These are phyloP conservation scores for Bruguiera hainesii DNA, from an alignment of 441 rosid genomes.

Conservation along the genomic window DNA sequence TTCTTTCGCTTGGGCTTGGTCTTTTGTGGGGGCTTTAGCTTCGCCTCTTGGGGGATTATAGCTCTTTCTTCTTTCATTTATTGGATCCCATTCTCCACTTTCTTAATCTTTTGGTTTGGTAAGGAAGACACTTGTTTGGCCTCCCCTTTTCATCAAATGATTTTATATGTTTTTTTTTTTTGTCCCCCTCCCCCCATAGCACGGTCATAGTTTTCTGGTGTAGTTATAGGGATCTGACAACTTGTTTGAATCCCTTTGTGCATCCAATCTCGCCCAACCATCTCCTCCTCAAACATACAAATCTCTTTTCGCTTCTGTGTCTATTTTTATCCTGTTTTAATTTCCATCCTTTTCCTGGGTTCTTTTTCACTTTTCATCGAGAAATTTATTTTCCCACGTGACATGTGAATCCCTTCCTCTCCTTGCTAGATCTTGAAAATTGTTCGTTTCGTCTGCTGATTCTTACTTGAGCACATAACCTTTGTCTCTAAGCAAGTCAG, in stretches of 20 bases:
- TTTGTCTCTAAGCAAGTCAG: too few relatives aligned
- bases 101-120: too few relatives aligned
- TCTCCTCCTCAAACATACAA: too few relatives aligned
- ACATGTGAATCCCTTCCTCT: not conserved
- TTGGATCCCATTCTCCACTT: too few relatives aligned
- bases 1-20: too few relatives aligned
- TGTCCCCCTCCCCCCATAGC: not conserved
- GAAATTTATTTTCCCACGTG: not conserved
- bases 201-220: not conserved
- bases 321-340: not conserved
- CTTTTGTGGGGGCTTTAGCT: too few relatives aligned
- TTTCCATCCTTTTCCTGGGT: too few relatives aligned
- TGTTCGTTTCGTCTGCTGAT: not conserved
- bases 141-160: not conserved
- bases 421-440: slow-evolving; percentile 6
- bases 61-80: too few relatives aligned
- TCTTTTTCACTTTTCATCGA: not conserved
- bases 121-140: not conserved
- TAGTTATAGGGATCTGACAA: not conserved
- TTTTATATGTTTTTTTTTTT: not conserved
- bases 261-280: not conserved
- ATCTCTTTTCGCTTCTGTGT: too few relatives aligned
- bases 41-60: too few relatives aligned
- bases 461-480: too few relatives aligned
- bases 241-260: not conserved